Evolutionary conservation across 73 alveolate species (phyloP).

Genomic region (Halteria grandinella): DNA sequence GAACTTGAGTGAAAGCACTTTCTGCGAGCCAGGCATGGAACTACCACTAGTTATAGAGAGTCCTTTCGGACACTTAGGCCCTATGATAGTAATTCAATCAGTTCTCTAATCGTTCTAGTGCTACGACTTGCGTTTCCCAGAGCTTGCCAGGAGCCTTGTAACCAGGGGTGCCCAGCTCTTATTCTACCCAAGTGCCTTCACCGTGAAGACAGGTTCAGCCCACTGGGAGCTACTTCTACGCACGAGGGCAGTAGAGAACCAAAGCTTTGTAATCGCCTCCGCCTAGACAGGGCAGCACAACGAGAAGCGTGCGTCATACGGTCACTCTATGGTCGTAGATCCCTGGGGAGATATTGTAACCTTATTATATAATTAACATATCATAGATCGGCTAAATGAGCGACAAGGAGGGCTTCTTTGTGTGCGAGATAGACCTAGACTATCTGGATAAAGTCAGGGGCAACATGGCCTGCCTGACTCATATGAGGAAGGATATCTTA

Average conservation of each 20-base stretch:
- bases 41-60: constrained; percentile 60
- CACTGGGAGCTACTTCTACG: constrained; percentile 84
- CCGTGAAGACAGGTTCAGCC: constrained; percentile 82
- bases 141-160: constrained; percentile 71
- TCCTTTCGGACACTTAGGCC: constrained; percentile 83
- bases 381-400: constrained; percentile 46
- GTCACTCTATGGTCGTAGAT: constrained; percentile 53
- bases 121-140: constrained; percentile 89
- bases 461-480: constrained; percentile 42
- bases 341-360: constrained; percentile 45
- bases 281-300: constrained; percentile 30
- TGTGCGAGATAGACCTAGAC: constrained; percentile 42
- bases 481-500: constrained; percentile 30
- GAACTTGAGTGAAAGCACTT: background rate
- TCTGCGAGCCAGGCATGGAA: constrained; percentile 52
- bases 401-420: constrained; percentile 40
- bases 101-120: constrained; percentile 31
- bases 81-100: constrained; percentile 43
- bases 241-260: constrained; percentile 85
- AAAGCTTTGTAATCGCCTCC: constrained; percentile 69
- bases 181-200: constrained; percentile 83
- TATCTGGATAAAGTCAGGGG: constrained; percentile 49
- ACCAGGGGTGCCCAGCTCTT: constrained; percentile 73
- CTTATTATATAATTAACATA: background rate
- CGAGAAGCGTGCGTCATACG: constrained; percentile 25